Conservation (phyloP, 1,284 basidiomycete genomes). For the Cystobasidium sp. region DNA sequence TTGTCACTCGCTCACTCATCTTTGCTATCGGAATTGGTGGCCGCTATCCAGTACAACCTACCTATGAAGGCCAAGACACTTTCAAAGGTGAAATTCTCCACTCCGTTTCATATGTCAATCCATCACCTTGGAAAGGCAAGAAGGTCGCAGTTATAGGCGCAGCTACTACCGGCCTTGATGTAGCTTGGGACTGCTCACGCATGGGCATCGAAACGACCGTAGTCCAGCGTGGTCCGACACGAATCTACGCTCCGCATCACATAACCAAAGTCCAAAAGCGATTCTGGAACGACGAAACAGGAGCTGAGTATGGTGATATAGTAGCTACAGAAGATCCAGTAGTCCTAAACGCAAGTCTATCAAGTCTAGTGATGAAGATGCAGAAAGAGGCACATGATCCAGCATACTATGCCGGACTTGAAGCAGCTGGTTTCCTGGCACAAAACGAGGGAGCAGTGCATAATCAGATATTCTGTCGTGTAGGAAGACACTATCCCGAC, state of each 20-base stretch:
- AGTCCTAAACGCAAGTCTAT: slow-evolving; percentile 11
- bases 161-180: slow-evolving; percentile 28
- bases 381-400: slow-evolving; percentile 27
- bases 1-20: slow-evolving; percentile 23
- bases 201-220: slow-evolving; percentile 17
- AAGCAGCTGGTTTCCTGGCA: slow-evolving; percentile 37
- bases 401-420: slow-evolving; percentile 23
- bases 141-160: slow-evolving; percentile 32
- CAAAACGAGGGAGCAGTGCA: slow-evolving; percentile 10
- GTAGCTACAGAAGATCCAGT: slow-evolving; percentile 36
- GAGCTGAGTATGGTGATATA: slow-evolving; percentile 24
- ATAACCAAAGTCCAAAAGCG: slow-evolving; percentile 5
- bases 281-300: slow-evolving; percentile 28
- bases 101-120: slow-evolving; percentile 20
- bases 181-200: slow-evolving; percentile 25
- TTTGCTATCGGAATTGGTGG: slow-evolving; percentile 38
- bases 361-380: slow-evolving; percentile 1
- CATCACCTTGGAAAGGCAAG: slow-evolving; percentile 30
- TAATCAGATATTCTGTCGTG: slow-evolving; percentile 37
- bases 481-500: slow-evolving; percentile 30
- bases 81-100: slow-evolving; percentile 33
- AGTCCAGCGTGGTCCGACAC: slow-evolving; percentile 27
- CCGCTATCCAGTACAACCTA: slow-evolving; percentile 6
- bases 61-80: slow-evolving; percentile 17
- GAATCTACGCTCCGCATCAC: slow-evolving; percentile 31